Evolutionary conservation across 169 alveolate species (phyloP), one percentile per base, ranked within the genome.

Genomic region (Babesia ovis): DNA sequence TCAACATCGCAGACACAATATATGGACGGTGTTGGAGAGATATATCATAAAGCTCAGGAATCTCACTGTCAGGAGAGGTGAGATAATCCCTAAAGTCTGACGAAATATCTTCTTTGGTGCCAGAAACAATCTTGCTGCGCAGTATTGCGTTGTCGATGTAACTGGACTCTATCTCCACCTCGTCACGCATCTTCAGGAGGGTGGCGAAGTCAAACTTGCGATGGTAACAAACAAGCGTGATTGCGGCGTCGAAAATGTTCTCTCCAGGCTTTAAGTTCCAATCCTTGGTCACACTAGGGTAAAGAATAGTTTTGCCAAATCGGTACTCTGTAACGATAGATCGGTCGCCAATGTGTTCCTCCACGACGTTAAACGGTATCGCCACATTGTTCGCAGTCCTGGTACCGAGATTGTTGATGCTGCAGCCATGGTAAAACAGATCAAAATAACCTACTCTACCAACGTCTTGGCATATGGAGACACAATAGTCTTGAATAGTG

Each of bases 281-380:
- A 29, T 76, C 85, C 71, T 58, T 62, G 50, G 23, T 20, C n/a
- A 66, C 72, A n/a, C 4, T 18, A 22, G 85, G 41, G 54, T 76
- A 76, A 27, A 76, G 55, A 12, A 55, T 55, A 18, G 77, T 1
- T 20, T 59, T 62, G 2, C 73, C 79, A 29, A 77, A 48, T 11
- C 70, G 58, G 43, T 68, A 53, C 41, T 77, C 86, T 14, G 86
- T 68, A 14, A 77, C 27, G 16, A 77, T 41, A n/a, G 86, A 77
- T 43, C 58, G 8, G 20, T 77, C 66, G 34, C 82, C 86, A 16
- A 77, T 48, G 51, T 27, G 66, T 32, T 77, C 70, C 59, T 77
- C 76, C 27, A 77, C 70, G 18, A 77, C 43, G 48, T 77, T 46
- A 35, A 69, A 68, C 9, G 86, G 86, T 9, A 77, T 60, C 11